A percentile compares a stretch with the other conserved stretches of the same genome.
Evolutionary conservation across 306 rosid species (phyloP).

Genomic region (Pyrus betulifolia): DNA sequence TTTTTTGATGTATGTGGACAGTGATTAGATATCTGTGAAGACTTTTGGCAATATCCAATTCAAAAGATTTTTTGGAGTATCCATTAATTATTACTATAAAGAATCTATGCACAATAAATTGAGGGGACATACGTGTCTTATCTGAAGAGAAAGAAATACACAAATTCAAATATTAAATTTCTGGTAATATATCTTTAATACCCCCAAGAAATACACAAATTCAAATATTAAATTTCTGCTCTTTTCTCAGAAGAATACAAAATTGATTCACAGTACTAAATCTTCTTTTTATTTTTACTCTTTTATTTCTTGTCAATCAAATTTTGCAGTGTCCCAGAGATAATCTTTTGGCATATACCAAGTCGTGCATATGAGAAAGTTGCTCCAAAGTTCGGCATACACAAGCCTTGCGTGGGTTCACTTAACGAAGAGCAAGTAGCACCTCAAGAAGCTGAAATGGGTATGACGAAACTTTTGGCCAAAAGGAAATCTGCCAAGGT

Average conservation of each 20-base stretch:
- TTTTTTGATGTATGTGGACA: no score
- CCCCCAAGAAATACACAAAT: no score
- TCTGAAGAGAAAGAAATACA: no score
- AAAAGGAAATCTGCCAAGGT: constrained; percentile 77
- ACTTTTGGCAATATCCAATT: no score
- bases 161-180: no score
- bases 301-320: constrained; percentile 6
- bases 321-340: constrained; percentile 63
- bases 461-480: constrained; percentile 59
- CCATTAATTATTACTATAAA: no score
- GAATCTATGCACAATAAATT: no score
- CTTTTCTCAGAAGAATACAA: neutral
- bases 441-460: constrained; percentile 58
- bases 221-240: no score
- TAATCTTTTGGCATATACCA: constrained; percentile 90
- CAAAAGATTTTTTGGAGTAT: no score
- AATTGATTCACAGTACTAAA: neutral
- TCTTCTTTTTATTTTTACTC: neutral
- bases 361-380: constrained; percentile 51
- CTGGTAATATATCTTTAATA: no score
- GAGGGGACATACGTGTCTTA: no score
- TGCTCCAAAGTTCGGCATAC: constrained; percentile 47
- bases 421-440: constrained; percentile 74
- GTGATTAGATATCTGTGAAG: no score
- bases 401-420: constrained; percentile 73